Base-by-base conservation (phyloP, 2,329 filamentous ascomycete genomes). In the Fusarium begoniae region DNA sequence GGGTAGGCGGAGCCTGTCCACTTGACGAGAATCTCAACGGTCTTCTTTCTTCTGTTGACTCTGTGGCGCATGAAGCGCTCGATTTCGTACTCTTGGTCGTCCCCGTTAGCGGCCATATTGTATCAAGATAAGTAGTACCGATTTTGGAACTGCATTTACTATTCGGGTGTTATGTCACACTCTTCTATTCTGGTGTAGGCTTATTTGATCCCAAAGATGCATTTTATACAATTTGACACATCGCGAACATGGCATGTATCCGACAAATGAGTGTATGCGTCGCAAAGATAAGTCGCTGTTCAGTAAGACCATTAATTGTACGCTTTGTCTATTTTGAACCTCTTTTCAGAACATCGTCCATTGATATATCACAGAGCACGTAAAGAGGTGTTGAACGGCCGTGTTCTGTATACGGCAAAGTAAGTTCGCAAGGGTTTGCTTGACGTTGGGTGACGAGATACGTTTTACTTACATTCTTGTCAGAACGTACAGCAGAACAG, bases 301-400 rank as follows among this genome's bases (percentile, higher is more conserved):
- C 30, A 32, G 15, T 17, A n/a, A n/a, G 22, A n/a, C 9, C 4
- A 20, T 14, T 0, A 4, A 18, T 13, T n/a, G 4, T 9, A 13
- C 6, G 10, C 22, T 51, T 24, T 35, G 4, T 3, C 12, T 10
- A 3, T 24, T 20, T 3, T 11, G 6, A 35, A 10, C 12, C 2
- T 14, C 12, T 7, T 4, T 10, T 20, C 2, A 5, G 48, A 20
- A 35, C 11, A 8, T 6, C 4, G 6, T 4, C 22, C 3, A 2
- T 22, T n/a, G 9, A 2, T 4, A n/a, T 4, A 5, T 11, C 4
- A n/a, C 7, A 6, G 1, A 45, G 18, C 3, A n/a, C 3, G 9
- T 30, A 22, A 3, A n/a, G 5, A 4, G 12, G 14, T 15, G 2
- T 22, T 20, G 5, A 9, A 22, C 4, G 0, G n/a, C n/a, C 1